Evolutionary conservation across 2,329 filamentous ascomycete species (phyloP).

Genomic region (Aspergillus ruber): DNA sequence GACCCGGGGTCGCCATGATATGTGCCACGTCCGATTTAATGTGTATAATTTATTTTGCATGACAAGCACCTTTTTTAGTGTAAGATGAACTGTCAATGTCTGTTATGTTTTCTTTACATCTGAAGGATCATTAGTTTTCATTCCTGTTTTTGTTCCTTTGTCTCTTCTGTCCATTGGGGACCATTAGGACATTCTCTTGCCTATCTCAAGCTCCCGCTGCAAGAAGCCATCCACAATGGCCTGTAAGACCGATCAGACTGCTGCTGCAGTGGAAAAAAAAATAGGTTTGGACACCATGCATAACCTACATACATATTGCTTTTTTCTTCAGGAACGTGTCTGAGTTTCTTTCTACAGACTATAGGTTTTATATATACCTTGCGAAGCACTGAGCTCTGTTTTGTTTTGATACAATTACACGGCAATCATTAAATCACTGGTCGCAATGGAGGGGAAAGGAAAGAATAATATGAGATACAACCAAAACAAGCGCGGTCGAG

Average conservation of each 20-base stretch:
- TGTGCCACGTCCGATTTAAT: too few relatives aligned
- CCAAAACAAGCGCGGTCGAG: not conserved
- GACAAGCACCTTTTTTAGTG: too few relatives aligned
- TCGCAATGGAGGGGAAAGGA: too few relatives aligned
- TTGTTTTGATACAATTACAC: not conserved
- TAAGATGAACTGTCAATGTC: not conserved
- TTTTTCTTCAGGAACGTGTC: not conserved
- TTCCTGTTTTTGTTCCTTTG: too few relatives aligned
- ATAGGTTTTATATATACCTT: not conserved
- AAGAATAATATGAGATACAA: not conserved
- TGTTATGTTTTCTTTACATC: too few relatives aligned
- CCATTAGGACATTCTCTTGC: too few relatives aligned
- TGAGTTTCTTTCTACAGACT: not conserved
- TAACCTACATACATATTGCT: not conserved
- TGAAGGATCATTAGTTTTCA: too few relatives aligned
- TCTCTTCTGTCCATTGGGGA: too few relatives aligned
- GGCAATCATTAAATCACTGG: too few relatives aligned
- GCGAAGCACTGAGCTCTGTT: not conserved
- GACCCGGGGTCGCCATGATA: slow-evolving; percentile 4
- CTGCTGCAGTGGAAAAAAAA: not conserved
- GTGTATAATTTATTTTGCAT: too few relatives aligned
- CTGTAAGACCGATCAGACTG: not conserved
- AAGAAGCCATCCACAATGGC: too few relatives aligned
- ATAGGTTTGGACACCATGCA: not conserved
- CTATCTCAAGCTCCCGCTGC: too few relatives aligned